Conservation (phyloP, 2,329 filamentous ascomycete species). For the Penicillium brevicompactum region DNA sequence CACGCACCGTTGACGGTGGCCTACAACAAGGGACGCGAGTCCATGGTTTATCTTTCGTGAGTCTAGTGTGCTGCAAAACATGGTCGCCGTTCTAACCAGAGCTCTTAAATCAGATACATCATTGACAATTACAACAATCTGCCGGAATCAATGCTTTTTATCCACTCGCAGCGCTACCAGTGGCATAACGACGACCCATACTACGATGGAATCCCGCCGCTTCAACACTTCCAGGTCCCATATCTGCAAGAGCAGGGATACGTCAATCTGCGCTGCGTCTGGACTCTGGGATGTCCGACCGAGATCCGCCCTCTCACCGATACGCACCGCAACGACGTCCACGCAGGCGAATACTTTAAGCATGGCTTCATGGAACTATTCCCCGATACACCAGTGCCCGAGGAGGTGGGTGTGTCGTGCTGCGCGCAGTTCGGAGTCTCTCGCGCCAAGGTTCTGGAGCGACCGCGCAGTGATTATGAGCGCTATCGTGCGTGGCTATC, state of each 20-base stretch:
- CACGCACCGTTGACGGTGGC: constrained; percentile 52
- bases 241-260: constrained; percentile 55
- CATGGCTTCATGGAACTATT: constrained; percentile 55
- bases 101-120: constrained; percentile 37
- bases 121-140: constrained; percentile 46
- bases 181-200: constrained; percentile 57
- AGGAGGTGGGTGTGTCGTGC: constrained; percentile 53
- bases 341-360: constrained; percentile 53
- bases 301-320: constrained; percentile 53
- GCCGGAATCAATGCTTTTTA: constrained; percentile 45
- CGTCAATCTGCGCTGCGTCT: constrained; percentile 57
- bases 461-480: constrained; percentile 52
- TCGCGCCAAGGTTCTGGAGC: constrained; percentile 47
- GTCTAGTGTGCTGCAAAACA: constrained; percentile 5
- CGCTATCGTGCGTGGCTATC: constrained; percentile 53
- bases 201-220: constrained; percentile 53
- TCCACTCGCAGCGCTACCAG: constrained; percentile 44
- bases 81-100: constrained; percentile 11
- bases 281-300: constrained; percentile 54
- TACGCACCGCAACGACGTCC: constrained; percentile 46
- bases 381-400: constrained; percentile 41
- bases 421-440: constrained; percentile 60
- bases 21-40: constrained; percentile 46
- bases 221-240: constrained; percentile 51
- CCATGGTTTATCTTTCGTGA: constrained; percentile 49